A percentile compares a stretch with the other conserved stretches of the same genome.
Conservation (phyloP, 2,329 filamentous ascomycete genomes). For the Venturia asperata region DNA sequence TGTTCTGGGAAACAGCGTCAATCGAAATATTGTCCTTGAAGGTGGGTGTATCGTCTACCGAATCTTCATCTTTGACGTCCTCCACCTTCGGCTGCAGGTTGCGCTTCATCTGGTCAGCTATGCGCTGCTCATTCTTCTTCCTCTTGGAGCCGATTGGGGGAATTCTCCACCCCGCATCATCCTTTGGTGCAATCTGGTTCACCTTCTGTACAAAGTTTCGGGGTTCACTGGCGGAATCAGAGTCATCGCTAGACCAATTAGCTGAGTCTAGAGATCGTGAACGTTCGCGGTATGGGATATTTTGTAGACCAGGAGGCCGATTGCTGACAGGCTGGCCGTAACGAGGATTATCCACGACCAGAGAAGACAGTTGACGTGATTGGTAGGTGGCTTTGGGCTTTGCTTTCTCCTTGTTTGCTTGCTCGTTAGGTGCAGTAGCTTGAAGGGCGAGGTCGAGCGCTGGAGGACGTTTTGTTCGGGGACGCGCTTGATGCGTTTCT, state of each 20-base stretch:
- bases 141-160: neutral
- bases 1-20: neutral
- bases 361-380: neutral
- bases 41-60: neutral
- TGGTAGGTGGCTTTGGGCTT: neutral
- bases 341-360: neutral
- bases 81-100: neutral
- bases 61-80: neutral
- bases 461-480: neutral
- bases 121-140: neutral
- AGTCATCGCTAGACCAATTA: neutral
- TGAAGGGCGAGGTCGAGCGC: neutral
- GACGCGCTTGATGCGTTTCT: neutral
- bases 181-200: neutral
- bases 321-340: neutral
- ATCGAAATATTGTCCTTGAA: neutral
- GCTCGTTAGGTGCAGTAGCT: neutral
- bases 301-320: neutral
- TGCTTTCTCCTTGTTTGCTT: neutral
- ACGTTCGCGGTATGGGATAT: neutral
- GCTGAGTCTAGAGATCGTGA: neutral
- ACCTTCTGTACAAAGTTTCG: neutral
- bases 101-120: neutral
- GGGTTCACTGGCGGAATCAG: neutral
- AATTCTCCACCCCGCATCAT: neutral